Conservation (phyloP, 495 filamentous ascomycete species). For the Neurospora sp. region DNA sequence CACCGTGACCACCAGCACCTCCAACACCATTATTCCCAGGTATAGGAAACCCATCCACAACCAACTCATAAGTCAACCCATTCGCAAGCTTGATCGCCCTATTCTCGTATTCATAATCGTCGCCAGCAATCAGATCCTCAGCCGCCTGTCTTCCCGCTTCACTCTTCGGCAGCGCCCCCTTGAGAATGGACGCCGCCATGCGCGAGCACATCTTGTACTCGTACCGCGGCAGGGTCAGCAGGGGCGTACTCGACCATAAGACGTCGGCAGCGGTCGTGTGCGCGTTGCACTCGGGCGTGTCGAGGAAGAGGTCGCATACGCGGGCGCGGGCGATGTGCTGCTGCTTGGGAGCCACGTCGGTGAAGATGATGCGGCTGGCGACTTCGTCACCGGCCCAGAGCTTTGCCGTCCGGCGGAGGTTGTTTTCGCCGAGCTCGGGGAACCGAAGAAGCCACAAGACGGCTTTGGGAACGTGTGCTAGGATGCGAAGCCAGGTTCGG, state of each 20-base stretch:
- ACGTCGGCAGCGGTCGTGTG: slow-evolving; percentile 97
- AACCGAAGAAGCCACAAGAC: slow-evolving; percentile 95
- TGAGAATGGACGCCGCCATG: slow-evolving; percentile 91
- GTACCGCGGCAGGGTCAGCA: slow-evolving; percentile 90
- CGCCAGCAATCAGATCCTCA: slow-evolving; percentile 63
- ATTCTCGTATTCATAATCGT: slow-evolving; percentile 73
- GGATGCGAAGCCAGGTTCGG: slow-evolving; percentile 90
- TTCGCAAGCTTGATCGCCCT: slow-evolving; percentile 65
- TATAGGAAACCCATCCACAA: neutral
- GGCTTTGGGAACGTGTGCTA: slow-evolving; percentile 76
- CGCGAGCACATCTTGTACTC: slow-evolving; percentile 98
- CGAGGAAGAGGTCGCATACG: slow-evolving; percentile 87
- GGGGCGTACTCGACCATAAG: slow-evolving; percentile 88
- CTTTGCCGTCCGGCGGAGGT: slow-evolving; percentile 68
- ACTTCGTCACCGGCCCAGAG: slow-evolving; percentile 80
- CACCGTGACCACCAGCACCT: neutral
- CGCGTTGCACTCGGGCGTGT: slow-evolving; percentile 96
- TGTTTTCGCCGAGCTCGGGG: slow-evolving; percentile 82
- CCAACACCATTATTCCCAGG: neutral
- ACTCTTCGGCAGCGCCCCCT: slow-evolving; percentile 69
- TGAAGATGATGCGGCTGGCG: slow-evolving; percentile 88
- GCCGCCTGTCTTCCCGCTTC: slow-evolving; percentile 57
- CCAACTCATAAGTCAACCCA: slow-evolving; percentile 48
- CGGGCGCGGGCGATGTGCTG: slow-evolving; percentile 89
- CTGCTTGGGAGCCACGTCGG: slow-evolving; percentile 91